Evolutionary conservation across 2,329 filamentous ascomycete genomes (phyloP), one percentile per base, ranked within the genome.

Genomic region (Ciborinia camelliae): DNA sequence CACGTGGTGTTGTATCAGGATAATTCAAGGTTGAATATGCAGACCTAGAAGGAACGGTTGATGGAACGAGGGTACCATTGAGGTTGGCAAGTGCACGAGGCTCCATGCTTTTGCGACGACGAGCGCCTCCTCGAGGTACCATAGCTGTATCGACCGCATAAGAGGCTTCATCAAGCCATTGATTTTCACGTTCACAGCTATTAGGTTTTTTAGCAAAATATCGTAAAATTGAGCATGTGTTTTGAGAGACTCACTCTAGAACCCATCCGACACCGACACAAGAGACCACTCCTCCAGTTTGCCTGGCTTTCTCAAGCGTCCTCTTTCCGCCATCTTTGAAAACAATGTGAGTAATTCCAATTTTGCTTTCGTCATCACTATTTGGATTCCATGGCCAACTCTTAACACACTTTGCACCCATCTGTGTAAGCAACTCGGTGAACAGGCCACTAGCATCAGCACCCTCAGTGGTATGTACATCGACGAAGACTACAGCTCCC

Each of bases 191-290:
- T 75, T 94, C 90, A 71, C 90, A 94, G 71, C 89, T 91, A 62
- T 32, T 64, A 55, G 26, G 37, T 58, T 41, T 54, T 26, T 65
- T 55, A 66, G 75, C 63, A 71, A 80, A 72, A 3, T 26, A 79
- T 73, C 28, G 71, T 66, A 35, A 32, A 15, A 37, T 41, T 35
- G 37, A 26, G 7, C 6, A 32, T 51, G n/a, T 10, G 4, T 32
- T 23, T 26, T 12, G 62, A 47, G 3, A 37, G 65, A 85, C 88
- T 84, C 84, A 92, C 89, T 96, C 91, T 68, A 96, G 82, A 63
- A 95, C 90, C 91, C 92, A 97, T 69, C 87, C 88, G 54, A 96
- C 90, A 58, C 92, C 92, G 63, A 97, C 91, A 77, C 92, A 96
- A 71, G 91, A 87, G 45, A 97, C 90, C 37, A 90, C 81, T 7